phyloP scores from a whole-genome alignment of 1,139 yeast genomes.

The Protomyces inouyei region DNA sequence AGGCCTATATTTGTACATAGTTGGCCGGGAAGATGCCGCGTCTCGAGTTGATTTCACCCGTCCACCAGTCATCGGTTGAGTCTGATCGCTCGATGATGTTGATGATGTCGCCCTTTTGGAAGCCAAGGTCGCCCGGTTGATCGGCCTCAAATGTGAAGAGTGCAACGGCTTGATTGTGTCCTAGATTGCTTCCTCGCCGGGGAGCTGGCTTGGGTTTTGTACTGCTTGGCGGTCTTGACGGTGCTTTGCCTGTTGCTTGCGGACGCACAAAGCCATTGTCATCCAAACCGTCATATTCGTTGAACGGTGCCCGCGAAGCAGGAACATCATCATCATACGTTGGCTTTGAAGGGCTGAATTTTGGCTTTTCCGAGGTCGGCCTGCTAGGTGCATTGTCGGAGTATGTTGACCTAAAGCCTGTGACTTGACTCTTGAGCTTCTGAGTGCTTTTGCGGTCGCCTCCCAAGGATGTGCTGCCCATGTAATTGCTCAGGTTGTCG shows the following conservation, averaged over 20 bases:
- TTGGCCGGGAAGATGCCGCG: conserved; percentile 97
- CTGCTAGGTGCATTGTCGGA: conserved; percentile 36
- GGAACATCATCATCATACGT: neutral
- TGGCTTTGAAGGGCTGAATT: neutral
- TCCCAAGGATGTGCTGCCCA: conserved; percentile 20
- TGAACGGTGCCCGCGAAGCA: neutral
- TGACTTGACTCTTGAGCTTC: conserved; percentile 12
- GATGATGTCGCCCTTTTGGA: conserved; percentile 92
- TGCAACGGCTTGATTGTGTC: conserved; percentile 60
- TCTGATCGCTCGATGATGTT: conserved; percentile 78
- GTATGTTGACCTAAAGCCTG: conserved; percentile 24
- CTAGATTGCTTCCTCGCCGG: conserved; percentile 2
- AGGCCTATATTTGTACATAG: conserved; percentile 63
- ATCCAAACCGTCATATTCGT: conserved; percentile 8
- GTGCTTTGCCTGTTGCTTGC: neutral
- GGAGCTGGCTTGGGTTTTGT: neutral
- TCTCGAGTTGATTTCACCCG: conserved; percentile 74
- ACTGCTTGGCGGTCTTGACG: conserved; percentile 23
- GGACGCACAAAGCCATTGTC: conserved; percentile 12
- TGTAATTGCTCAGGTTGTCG: conserved; percentile 34
- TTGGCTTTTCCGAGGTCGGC: conserved; percentile 27
- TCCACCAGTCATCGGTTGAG: conserved; percentile 97
- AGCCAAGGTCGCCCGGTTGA: conserved; percentile 83
- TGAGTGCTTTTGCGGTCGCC: conserved; percentile 26
- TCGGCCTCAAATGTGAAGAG: conserved; percentile 84